Conservation (phyloP, 768 basidiomycete genomes). For the Harrya chromipes region DNA sequence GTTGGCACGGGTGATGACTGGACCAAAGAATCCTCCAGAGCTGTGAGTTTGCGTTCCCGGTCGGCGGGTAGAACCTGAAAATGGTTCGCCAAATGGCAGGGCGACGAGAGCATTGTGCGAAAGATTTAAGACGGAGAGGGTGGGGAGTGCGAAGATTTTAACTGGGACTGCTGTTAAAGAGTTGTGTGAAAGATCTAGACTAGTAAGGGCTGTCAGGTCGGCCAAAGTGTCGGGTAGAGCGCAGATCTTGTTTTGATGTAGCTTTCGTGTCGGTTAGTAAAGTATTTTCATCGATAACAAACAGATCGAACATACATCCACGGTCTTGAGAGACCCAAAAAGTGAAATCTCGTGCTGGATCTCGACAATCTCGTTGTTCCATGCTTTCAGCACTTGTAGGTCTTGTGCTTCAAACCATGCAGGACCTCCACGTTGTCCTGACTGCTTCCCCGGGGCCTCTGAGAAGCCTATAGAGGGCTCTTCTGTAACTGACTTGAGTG, state of each 20-base stretch:
- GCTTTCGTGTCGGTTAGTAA: constrained; percentile 36
- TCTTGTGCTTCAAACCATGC: constrained; percentile 85
- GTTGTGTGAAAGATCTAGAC: constrained; percentile 75
- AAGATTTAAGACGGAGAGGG: constrained; percentile 62
- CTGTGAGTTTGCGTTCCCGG: constrained; percentile 27
- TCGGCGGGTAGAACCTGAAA: constrained; percentile 32
- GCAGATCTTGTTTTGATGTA: constrained; percentile 70
- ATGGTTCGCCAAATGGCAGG: constrained; percentile 62
- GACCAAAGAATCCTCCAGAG: constrained; percentile 60
- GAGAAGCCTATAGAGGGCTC: constrained; percentile 51
- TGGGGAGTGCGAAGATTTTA: constrained; percentile 65
- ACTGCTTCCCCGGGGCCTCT: constrained; percentile 36
- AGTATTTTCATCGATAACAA: not conserved
- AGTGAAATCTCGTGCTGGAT: constrained; percentile 81
- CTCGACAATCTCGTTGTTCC: constrained; percentile 77
- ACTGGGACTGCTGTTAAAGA: constrained; percentile 57
- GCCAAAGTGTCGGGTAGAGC: constrained; percentile 62
- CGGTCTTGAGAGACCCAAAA: constrained; percentile 75
- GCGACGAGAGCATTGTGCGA: constrained; percentile 64
- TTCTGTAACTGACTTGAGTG: constrained; percentile 59
- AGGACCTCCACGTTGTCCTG: constrained; percentile 43
- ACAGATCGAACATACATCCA: constrained; percentile 58
- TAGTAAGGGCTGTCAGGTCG: constrained; percentile 63
- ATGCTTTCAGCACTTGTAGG: constrained; percentile 68
- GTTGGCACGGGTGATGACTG: constrained; percentile 58